Conservation (phyloP, 495 filamentous ascomycete genomes). For the Apodospora peruviana region DNA sequence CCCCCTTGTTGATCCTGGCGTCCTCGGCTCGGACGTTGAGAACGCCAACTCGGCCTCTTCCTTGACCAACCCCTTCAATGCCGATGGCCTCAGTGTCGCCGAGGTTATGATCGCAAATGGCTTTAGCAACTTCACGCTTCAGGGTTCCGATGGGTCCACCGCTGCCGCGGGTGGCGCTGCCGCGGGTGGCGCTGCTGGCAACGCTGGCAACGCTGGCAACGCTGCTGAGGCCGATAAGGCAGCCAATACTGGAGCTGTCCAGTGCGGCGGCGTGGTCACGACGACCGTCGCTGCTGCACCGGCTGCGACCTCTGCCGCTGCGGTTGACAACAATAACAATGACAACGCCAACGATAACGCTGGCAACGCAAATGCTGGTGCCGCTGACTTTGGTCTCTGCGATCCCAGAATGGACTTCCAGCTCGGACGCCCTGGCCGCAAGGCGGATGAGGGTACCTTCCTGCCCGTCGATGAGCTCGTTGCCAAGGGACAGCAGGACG, state of each 20-base stretch:
- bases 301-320: constrained; percentile 13
- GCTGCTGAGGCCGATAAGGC: no score
- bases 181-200: constrained; percentile 10
- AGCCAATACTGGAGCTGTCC: background rate
- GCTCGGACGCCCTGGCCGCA: constrained; percentile 40
- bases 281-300: background rate
- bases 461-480: constrained; percentile 43
- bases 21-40: constrained; percentile 44
- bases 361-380: constrained; percentile 19
- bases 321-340: background rate
- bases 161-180: constrained; percentile 16
- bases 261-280: background rate
- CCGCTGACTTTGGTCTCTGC: constrained; percentile 47
- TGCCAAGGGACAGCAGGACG: constrained; percentile 45
- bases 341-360: background rate
- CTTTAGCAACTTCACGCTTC: constrained; percentile 51
- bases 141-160: constrained; percentile 27
- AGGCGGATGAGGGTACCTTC: constrained; percentile 48
- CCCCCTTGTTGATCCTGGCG: constrained; percentile 54
- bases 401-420: constrained; percentile 51
- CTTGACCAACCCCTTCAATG: constrained; percentile 43
- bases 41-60: constrained; percentile 49
- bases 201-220: constrained; percentile 13
- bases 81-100: constrained; percentile 49
- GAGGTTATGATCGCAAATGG: constrained; percentile 48